Evolutionary conservation across 345 rosid species (phyloP), one percentile per base, ranked within the genome.

Genomic region (Luvunga scandens): DNA sequence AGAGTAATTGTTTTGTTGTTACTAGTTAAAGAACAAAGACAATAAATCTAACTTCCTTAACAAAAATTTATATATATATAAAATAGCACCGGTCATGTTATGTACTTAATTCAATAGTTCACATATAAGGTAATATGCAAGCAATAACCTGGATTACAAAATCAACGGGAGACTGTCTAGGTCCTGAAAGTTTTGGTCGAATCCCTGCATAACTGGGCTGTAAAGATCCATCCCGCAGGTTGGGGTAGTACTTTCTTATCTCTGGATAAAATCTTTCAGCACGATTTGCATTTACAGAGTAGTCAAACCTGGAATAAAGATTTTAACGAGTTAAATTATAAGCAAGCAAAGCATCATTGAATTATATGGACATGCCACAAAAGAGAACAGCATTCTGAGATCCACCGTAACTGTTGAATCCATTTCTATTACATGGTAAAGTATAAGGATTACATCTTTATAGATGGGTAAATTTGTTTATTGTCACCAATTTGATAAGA

Each of bases 151-250:
- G 98, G 77, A 95, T 87, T n/a, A 92, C 75, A 80, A 93, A 95
- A 89, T 93, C 97, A 10, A 22, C 45, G 1, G 94, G 84, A 77
- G 93, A 53, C 85, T 91, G 94, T 61, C 79, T 85, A 42, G 95
- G 96, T 80, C 97, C 97, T 1, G 90, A 80, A 81, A 95, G 87
- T 84, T 95, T 95, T 18, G 98, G 90, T 66, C 98, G 89, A 70
- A 93, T 92, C 80, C 99, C 99, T 14, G 96, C 79, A 84, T 95
- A 95, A 78, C 94, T 93, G 4, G 92, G 88, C 77, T 89, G 90
- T 77, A 95, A 78, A 42, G 90, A 87, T 74, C 93, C 97, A 80
- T 91, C 92, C 77, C 81, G 89, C 73, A 93, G 89, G 72, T 83
- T 77, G 2, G 98, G 97, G 75, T 90, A 95, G 83, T 92, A 95